Conservation (phyloP, 495 filamentous ascomycete species). For the Hypoxylon fragiforme region DNA sequence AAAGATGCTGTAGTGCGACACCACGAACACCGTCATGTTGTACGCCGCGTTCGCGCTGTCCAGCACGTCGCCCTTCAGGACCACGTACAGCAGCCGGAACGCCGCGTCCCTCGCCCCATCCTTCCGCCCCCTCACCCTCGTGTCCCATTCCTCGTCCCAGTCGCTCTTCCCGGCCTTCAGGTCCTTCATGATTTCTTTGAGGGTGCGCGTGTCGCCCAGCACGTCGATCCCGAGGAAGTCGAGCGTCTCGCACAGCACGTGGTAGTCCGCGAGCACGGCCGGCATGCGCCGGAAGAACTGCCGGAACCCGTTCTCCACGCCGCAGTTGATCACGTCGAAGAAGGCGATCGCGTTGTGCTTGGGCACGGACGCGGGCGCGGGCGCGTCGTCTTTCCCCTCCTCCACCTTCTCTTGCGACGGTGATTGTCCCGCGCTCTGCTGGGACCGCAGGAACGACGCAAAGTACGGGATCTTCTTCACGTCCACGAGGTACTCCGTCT, state of each 20-base stretch:
- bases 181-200: conserved; percentile 28
- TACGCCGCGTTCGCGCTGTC: conserved; percentile 27
- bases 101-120: conserved; percentile 26
- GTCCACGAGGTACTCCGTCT: neutral
- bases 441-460: conserved; percentile 1
- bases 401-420: no score
- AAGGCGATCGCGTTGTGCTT: conserved; percentile 1
- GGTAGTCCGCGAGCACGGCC: conserved; percentile 23
- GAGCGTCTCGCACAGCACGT: conserved; percentile 26
- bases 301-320: conserved; percentile 23
- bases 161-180: conserved; percentile 16
- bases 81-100: conserved; percentile 30
- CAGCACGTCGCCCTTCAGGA: conserved; percentile 16
- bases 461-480: conserved; percentile 3
- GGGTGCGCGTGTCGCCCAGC: conserved; percentile 1
- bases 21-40: conserved; percentile 26
- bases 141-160: conserved; percentile 15
- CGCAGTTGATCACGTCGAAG: conserved; percentile 6
- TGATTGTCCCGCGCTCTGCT: no score
- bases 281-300: conserved; percentile 37
- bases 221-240: conserved; percentile 23
- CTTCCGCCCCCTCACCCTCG: conserved; percentile 1
- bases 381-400: neutral
- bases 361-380: no score
- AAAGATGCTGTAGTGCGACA: conserved; percentile 30